These are phyloP conservation scores for Fusarium tanahbumbuense DNA, from an alignment of 2,329 filamentous ascomycete genomes.

Conservation along the genomic window DNA sequence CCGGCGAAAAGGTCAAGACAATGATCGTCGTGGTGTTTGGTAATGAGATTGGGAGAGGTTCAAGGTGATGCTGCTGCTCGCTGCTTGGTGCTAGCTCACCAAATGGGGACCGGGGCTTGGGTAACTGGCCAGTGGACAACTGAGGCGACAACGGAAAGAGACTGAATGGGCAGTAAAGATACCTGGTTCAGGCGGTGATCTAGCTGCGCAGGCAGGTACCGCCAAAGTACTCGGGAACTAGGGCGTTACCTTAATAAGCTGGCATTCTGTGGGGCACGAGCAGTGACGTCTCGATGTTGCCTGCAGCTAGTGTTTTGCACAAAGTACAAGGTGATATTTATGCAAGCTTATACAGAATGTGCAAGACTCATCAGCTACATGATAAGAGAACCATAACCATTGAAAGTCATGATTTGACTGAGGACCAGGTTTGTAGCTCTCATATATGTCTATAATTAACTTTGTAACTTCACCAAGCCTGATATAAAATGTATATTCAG, in stretches of 20 bases:
- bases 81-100: slow-evolving; percentile 40
- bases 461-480: background rate
- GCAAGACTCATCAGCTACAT: background rate
- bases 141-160: slow-evolving; percentile 22
- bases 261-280: slow-evolving; percentile 35
- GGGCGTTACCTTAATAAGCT: slow-evolving; percentile 33
- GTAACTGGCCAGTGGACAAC: slow-evolving; percentile 38
- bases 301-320: slow-evolving; percentile 38
- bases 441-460: background rate
- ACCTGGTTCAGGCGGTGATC: slow-evolving; percentile 21
- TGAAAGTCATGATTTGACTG: background rate
- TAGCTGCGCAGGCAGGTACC: slow-evolving; percentile 39
- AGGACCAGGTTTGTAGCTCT: background rate
- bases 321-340: slow-evolving; percentile 6
- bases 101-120: slow-evolving; percentile 39
- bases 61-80: slow-evolving; percentile 35
- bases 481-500: background rate
- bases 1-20: slow-evolving; percentile 6
- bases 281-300: slow-evolving; percentile 54
- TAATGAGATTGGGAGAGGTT: slow-evolving; percentile 29
- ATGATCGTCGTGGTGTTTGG: slow-evolving; percentile 22
- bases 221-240: slow-evolving; percentile 10
- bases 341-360: slow-evolving; percentile 21
- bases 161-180: slow-evolving; percentile 31
- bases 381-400: background rate